phyloP scores from a whole-genome alignment of 345 rosid genomes.

The Salix arbutifolia region DNA sequence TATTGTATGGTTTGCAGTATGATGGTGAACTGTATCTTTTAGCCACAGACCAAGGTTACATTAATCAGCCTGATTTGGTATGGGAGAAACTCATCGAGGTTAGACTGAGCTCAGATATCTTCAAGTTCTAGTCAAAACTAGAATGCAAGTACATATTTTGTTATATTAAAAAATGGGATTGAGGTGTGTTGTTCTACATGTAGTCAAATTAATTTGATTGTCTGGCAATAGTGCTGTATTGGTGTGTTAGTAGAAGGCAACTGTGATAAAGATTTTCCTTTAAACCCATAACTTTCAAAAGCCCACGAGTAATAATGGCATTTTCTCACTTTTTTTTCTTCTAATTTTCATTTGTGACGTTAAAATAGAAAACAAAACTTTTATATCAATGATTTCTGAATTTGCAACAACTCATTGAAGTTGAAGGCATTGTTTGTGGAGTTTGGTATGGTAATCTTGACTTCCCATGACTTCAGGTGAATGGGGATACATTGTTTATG shows the following conservation, averaged over 20 bases:
- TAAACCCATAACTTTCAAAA: background rate
- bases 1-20: conserved; percentile 51
- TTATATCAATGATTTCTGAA: background rate
- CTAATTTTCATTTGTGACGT: background rate
- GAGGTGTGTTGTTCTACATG: background rate
- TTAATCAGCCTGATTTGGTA: conserved; percentile 88
- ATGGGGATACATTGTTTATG: conserved; percentile 91
- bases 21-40: conserved; percentile 90
- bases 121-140: background rate
- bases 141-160: background rate
- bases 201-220: background rate
- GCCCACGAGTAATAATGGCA: background rate
- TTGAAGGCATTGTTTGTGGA: background rate
- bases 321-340: background rate
- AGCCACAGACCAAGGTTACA: conserved; percentile 97
- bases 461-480: conserved; percentile 54
- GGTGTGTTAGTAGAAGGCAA: background rate
- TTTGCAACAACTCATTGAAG: background rate
- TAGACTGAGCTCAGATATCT: conserved; percentile 8
- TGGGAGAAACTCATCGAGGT: conserved; percentile 99
- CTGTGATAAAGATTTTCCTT: background rate
- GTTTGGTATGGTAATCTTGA: conserved; percentile 5
- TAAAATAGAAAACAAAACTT: background rate
- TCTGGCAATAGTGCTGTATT: background rate
- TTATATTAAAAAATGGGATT: background rate